Conservation (phyloP, 1,284 basidiomycete species). For the Sporisorium graminicola region DNA sequence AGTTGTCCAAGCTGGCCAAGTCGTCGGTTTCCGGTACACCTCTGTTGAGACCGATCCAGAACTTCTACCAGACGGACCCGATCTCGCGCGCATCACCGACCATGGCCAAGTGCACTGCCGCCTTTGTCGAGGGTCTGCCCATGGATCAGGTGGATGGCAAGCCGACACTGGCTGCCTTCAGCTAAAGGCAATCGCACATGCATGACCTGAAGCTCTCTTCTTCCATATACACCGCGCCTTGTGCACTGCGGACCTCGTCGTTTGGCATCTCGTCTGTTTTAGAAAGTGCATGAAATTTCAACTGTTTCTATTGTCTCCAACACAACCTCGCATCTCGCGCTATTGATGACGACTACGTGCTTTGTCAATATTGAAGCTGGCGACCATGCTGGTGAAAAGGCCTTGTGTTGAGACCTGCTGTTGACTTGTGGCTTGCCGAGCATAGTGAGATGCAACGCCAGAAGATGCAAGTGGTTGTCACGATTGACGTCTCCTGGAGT, state of each 20-base stretch:
- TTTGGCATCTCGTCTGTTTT: background rate
- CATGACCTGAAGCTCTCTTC: background rate
- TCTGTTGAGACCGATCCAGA: conserved; percentile 85
- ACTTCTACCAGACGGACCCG: conserved; percentile 96
- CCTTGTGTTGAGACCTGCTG: too few relatives aligned
- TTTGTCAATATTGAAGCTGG: too few relatives aligned
- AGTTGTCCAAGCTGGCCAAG: conserved; percentile 52
- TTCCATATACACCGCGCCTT: background rate
- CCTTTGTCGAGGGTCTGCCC: conserved; percentile 50
- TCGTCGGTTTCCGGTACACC: conserved; percentile 69
- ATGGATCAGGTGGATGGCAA: conserved; percentile 54
- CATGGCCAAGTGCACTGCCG: conserved; percentile 66
- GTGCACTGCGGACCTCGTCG: conserved; percentile 8
- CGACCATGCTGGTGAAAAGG: too few relatives aligned
- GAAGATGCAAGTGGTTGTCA: too few relatives aligned
- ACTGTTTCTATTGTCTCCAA: conserved; percentile 2
- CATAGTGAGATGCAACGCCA: too few relatives aligned
- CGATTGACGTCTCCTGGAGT: too few relatives aligned
- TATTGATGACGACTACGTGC: too few relatives aligned
- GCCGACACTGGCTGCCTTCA: conserved; percentile 42
- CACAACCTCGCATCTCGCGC: too few relatives aligned
- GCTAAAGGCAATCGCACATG: conserved; percentile 25
- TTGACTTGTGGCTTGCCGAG: too few relatives aligned
- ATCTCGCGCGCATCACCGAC: conserved; percentile 72
- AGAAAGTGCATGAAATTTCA: conserved; percentile 20